These are phyloP conservation scores for Eleusine coracana DNA, from an alignment of 176 grass and related monocot genomes.

Conservation along the genomic window DNA sequence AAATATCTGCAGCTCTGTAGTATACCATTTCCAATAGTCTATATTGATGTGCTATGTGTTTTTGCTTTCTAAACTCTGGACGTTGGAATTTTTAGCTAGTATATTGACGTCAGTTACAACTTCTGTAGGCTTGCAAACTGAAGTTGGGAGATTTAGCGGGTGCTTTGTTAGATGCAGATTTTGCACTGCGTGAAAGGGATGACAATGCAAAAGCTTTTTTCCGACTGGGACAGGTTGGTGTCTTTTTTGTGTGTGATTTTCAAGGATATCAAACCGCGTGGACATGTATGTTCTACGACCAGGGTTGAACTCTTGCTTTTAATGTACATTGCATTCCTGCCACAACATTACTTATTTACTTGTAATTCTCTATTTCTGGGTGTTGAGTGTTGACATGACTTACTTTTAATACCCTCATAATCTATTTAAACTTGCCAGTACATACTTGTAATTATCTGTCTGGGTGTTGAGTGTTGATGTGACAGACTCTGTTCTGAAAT, in stretches of 20 bases:
- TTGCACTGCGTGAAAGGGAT: conserved; percentile 90
- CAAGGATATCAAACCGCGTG: background rate
- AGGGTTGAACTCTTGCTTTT: no score
- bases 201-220: conserved; percentile 95
- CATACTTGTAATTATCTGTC: no score
- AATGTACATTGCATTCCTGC: no score
- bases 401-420: background rate
- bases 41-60: conserved; percentile 21
- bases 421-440: no score
- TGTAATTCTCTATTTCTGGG: conserved; percentile 21
- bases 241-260: background rate
- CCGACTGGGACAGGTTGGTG: conserved; percentile 79
- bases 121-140: conserved; percentile 86
- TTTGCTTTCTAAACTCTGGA: conserved; percentile 16
- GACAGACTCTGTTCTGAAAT: no score
- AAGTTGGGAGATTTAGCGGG: conserved; percentile 84
- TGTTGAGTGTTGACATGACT: background rate
- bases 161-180: conserved; percentile 95
- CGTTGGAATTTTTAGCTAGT: background rate
- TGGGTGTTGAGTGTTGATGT: no score
- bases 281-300: conserved; percentile 18
- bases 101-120: conserved; percentile 37
- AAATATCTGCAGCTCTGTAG: conserved; percentile 22
- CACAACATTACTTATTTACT: conserved; percentile 20
- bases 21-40: conserved; percentile 26